Base-by-base conservation (phyloP, 441 rosid genomes). In the Codiaeum variegatum region DNA sequence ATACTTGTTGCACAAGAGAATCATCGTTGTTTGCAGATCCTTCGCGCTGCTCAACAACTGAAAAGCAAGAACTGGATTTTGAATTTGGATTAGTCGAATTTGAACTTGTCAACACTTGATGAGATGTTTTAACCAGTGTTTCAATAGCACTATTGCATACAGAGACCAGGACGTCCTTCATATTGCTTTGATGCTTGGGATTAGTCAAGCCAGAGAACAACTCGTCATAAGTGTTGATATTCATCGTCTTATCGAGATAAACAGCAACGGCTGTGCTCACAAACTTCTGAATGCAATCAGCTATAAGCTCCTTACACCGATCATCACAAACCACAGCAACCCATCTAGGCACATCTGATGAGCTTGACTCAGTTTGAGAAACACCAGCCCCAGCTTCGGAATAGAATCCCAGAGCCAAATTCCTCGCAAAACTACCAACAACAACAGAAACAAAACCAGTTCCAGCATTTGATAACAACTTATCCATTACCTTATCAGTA, bases 351-450 rank as follows among this genome's bases (percentile, higher is more conserved):
- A n/a, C n/a, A n/a, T n/a, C n/a, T n/a, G n/a, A n/a, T n/a, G n/a
- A n/a, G n/a, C n/a, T n/a, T n/a, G n/a, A n/a, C n/a, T n/a, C n/a
- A n/a, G n/a, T n/a, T n/a, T n/a, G n/a, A n/a, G n/a, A n/a, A n/a
- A n/a, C n/a, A n/a, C n/a, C n/a, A n/a, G n/a, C n/a, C n/a, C n/a
- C n/a, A n/a, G n/a, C n/a, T n/a, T n/a, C n/a, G n/a, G n/a, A n/a
- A n/a, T n/a, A n/a, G n/a, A n/a, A n/a, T n/a, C n/a, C n/a, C n/a
- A n/a, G n/a, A n/a, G n/a, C 92, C 78, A 92, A 76, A 82, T 86
- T 89, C 75, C 86, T 89, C 7, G 97, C 97, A 71, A 94, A 88
- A 82, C 92, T 89, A 58, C 97, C 97, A 32, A 89, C 91, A 60
- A 89, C 81, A 16, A 83, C 85, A 19, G 93, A 92, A 46, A 85